Evolutionary conservation across 768 basidiomycete genomes (phyloP).

Genomic region (Calocybe cyanea): DNA sequence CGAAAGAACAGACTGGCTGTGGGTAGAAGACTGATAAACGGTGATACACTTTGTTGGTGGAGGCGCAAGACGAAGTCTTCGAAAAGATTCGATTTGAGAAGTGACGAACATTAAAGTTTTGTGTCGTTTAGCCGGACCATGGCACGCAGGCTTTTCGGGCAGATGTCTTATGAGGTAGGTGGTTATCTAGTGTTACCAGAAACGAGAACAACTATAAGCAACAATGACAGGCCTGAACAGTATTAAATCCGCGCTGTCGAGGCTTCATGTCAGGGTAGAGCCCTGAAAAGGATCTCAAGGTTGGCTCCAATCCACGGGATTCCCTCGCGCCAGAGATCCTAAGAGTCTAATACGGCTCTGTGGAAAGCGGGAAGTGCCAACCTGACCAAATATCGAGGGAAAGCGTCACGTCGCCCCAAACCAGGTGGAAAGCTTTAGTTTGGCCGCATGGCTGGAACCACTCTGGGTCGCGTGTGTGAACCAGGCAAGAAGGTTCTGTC

Average conservation of each 20-base stretch:
- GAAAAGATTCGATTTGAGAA: no score
- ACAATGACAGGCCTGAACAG: background rate
- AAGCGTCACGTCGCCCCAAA: background rate
- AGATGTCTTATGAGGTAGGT: conserved; percentile 13
- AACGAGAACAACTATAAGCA: background rate
- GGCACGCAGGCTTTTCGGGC: conserved; percentile 3
- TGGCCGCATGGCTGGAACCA: conserved; percentile 11
- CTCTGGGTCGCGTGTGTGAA: conserved; percentile 8
- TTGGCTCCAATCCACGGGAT: background rate
- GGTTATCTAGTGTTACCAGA: conserved; percentile 6
- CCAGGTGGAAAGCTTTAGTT: conserved; percentile 1
- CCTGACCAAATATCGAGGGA: conserved; percentile 14
- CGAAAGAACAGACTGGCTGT: no score
- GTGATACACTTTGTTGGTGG: no score
- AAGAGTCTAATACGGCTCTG: conserved; percentile 5
- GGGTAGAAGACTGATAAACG: no score
- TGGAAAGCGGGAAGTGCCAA: conserved; percentile 1
- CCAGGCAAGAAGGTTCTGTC: conserved; percentile 9
- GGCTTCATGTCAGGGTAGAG: background rate
- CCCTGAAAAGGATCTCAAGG: conserved; percentile 1
- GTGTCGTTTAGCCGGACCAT: conserved; percentile 7
- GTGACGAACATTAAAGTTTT: conserved; percentile 9
- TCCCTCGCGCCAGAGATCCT: background rate
- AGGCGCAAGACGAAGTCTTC: no score
- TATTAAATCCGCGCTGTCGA: background rate